These are phyloP conservation scores for Limonium bicolor DNA, from an alignment of 148 eudicot species.

Conservation along the genomic window DNA sequence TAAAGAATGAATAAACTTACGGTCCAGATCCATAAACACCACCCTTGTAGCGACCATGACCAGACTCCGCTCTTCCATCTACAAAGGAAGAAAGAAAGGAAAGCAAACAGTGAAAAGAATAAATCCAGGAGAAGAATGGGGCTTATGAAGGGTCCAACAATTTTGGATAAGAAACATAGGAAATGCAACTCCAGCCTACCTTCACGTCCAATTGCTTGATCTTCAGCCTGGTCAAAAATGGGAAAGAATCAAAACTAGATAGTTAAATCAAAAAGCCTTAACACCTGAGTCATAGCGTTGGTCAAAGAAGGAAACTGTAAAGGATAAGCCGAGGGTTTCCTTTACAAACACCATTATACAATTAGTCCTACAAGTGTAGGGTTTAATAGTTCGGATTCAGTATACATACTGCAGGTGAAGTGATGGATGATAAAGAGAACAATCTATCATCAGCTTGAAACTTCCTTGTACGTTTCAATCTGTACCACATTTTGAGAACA, in stretches of 20 bases:
- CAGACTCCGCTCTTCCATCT: conserved; percentile 6
- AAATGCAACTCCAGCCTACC: not conserved
- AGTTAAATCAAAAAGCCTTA: not conserved
- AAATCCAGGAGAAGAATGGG: not conserved
- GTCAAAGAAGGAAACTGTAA: not conserved
- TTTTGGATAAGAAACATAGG: not conserved
- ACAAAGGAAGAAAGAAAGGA: not conserved
- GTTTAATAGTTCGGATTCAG: not conserved
- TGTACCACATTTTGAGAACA: too few species aligned
- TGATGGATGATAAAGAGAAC: conserved; percentile 69
- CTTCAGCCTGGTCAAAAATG: not conserved
- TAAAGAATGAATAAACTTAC: not conserved
- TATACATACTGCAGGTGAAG: conserved; percentile 68
- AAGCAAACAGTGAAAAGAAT: not conserved
- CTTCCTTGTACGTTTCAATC: conserved; percentile 69
- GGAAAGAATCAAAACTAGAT: not conserved
- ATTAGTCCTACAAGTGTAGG: not conserved
- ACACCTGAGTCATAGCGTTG: not conserved
- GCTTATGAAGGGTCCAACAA: not conserved
- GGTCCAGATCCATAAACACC: not conserved
- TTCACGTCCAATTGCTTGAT: conserved; percentile 3
- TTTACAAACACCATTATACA: not conserved
- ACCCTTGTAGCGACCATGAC: conserved; percentile 2
- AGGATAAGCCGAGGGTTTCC: not conserved
- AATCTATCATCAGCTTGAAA: conserved; percentile 84